These are phyloP conservation scores for Colletotrichum cordylinicola DNA, from an alignment of 2,329 filamentous ascomycete genomes.

Conservation along the genomic window DNA sequence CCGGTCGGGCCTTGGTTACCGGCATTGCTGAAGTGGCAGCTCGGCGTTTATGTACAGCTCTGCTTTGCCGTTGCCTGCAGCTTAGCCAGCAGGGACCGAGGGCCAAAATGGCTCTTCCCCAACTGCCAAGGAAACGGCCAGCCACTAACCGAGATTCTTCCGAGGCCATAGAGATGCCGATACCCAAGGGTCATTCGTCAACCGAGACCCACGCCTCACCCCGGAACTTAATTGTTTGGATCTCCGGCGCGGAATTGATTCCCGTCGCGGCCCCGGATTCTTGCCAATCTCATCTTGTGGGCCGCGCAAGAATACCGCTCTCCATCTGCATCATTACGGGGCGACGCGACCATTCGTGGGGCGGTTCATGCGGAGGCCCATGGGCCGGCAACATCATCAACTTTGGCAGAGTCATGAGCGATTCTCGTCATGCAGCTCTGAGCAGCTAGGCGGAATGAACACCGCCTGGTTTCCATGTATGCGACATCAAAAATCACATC, in stretches of 20 bases:
- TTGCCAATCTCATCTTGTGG: neutral
- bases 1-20: constrained; percentile 13
- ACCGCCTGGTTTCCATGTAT: neutral
- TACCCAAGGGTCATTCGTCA: neutral
- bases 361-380: neutral
- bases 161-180: neutral
- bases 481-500: neutral
- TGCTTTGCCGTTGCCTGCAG: neutral
- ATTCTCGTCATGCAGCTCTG: neutral
- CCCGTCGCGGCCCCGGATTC: constrained; percentile 1
- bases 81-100: neutral
- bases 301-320: neutral
- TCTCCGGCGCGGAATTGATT: neutral
- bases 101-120: neutral
- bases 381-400: neutral
- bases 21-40: neutral
- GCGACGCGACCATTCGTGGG: neutral
- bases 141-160: neutral
- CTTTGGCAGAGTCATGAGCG: neutral
- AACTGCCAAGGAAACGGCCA: neutral
- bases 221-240: neutral
- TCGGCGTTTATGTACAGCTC: neutral
- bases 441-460: neutral
- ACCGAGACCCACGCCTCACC: neutral
- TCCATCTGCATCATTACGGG: neutral